Percentiles rank a stretch among this genome's conserved stretches.
phyloP scores from a whole-genome alignment of 495 filamentous ascomycete genomes.

The Xylaria nigripes region DNA sequence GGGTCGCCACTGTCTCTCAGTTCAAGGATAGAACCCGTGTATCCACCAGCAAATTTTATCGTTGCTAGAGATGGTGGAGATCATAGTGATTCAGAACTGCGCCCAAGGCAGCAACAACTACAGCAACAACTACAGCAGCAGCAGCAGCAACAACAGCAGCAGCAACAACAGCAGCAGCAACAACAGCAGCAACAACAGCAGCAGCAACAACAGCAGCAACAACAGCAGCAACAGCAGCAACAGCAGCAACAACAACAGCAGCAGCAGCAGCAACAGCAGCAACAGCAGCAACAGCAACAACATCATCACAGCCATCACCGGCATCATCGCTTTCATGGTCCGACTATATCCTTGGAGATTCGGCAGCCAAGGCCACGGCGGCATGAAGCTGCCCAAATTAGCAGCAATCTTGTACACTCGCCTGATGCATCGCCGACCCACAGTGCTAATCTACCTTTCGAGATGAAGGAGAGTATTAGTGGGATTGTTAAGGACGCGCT shows the following conservation, averaged over 20 bases:
- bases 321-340: constrained; percentile 3
- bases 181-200: background rate
- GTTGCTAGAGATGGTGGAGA: constrained; percentile 42
- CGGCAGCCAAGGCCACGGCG: constrained; percentile 45
- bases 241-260: constrained; percentile 3
- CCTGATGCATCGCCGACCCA: constrained; percentile 48
- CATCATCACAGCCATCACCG: background rate
- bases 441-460: constrained; percentile 49
- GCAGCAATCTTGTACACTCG: constrained; percentile 34
- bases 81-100: constrained; percentile 40
- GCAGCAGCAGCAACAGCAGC: background rate
- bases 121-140: background rate
- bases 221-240: background rate
- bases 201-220: background rate
- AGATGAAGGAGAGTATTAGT: constrained; percentile 73
- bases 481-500: constrained; percentile 70
- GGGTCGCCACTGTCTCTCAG: constrained; percentile 63
- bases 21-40: constrained; percentile 54
- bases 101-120: constrained; percentile 13
- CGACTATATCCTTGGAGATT: constrained; percentile 27
- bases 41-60: constrained; percentile 52
- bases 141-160: constrained; percentile 2
- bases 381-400: constrained; percentile 20
- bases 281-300: background rate
- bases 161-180: background rate